Conservation (phyloP, 2,329 filamentous ascomycete species). For the Coniochaeta sp. region DNA sequence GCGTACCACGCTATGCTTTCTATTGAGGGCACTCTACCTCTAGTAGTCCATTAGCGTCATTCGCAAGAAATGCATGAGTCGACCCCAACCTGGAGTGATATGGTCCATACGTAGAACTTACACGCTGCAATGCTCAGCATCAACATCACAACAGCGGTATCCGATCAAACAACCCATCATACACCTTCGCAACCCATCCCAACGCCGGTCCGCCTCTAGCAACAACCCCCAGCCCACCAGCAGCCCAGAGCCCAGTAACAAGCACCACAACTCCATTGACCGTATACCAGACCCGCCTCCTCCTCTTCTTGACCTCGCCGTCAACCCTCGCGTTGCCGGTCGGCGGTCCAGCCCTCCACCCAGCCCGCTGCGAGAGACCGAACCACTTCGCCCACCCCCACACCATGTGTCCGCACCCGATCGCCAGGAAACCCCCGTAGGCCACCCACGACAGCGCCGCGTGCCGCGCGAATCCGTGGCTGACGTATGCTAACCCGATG, state of each 20-base stretch:
- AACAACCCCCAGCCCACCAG: slow-evolving; percentile 71
- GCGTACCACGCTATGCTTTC: too few relatives aligned
- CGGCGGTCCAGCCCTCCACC: slow-evolving; percentile 32
- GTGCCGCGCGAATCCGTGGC: slow-evolving; percentile 74
- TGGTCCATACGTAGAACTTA: too few relatives aligned
- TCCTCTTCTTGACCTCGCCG: slow-evolving; percentile 33
- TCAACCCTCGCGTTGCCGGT: slow-evolving; percentile 35
- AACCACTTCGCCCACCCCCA: slow-evolving; percentile 86
- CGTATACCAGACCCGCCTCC: slow-evolving; percentile 57
- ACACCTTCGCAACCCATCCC: slow-evolving; percentile 75
- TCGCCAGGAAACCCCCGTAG: slow-evolving; percentile 59
- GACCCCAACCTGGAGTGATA: too few relatives aligned
- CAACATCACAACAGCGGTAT: slow-evolving; percentile 14
- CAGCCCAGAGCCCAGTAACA: slow-evolving; percentile 65
- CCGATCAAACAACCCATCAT: slow-evolving; percentile 60
- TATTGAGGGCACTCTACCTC: too few relatives aligned
- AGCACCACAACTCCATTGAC: slow-evolving; percentile 58
- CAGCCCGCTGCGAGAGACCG: slow-evolving; percentile 51
- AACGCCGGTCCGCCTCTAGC: slow-evolving; percentile 60
- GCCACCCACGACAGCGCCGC: slow-evolving; percentile 58
- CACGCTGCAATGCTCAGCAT: too few relatives aligned
- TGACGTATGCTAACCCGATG: slow-evolving; percentile 74
- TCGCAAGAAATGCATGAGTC: too few relatives aligned
- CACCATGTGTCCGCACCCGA: slow-evolving; percentile 69
- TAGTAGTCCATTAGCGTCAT: too few relatives aligned